phyloP scores from a whole-genome alignment of 176 grass and related monocot genomes.

The Eleusine coracana region DNA sequence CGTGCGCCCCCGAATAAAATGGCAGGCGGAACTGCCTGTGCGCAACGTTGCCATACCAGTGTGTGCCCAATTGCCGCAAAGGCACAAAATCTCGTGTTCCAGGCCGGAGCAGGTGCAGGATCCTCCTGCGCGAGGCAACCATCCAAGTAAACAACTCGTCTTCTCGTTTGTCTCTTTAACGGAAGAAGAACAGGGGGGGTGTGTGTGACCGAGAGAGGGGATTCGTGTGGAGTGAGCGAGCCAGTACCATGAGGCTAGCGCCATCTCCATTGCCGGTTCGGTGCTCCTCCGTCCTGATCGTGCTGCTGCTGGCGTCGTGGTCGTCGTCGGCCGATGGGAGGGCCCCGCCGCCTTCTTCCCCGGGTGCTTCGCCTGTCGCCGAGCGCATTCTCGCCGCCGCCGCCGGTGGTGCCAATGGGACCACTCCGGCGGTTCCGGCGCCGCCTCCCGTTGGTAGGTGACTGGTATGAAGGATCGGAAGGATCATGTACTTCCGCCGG shows the following conservation, averaged over 20 bases:
- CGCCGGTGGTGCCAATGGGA: background rate
- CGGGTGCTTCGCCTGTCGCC: background rate
- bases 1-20: background rate
- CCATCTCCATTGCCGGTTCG: constrained; percentile 20
- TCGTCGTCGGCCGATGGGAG: constrained; percentile 25
- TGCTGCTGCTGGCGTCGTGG: constrained; percentile 26
- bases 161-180: background rate
- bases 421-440: constrained; percentile 14
- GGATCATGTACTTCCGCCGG: background rate
- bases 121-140: background rate
- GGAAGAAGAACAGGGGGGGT: background rate
- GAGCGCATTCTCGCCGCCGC: background rate
- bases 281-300: background rate
- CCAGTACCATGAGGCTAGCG: constrained; percentile 9
- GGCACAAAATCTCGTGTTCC: constrained; percentile 31
- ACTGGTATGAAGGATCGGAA: background rate
- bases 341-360: background rate
- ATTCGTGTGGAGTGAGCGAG: background rate
- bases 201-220: background rate
- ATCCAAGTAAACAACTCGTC: background rate
- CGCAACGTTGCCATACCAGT: background rate
- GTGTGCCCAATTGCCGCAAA: constrained; percentile 19
- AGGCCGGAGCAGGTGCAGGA: constrained; percentile 9
- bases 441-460: constrained; percentile 61
- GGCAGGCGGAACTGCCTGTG: background rate